Base-by-base conservation (phyloP, 2,329 filamentous ascomycete species). In the Trichoderma sp. region DNA sequence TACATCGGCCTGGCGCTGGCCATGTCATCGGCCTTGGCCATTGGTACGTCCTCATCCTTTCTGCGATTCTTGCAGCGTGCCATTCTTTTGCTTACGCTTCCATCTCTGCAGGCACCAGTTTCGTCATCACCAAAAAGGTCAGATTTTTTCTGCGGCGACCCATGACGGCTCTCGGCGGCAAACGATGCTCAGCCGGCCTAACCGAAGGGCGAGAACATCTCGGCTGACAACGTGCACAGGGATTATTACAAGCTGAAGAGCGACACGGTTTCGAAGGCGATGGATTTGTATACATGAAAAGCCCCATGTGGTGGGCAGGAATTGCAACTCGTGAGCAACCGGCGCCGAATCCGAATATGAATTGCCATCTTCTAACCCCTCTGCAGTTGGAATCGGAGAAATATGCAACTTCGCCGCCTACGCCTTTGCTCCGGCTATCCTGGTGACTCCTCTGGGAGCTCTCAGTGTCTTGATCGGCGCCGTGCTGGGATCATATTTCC, bases 101-200 rank as follows among this genome's bases (percentile, higher is more conserved):
- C 13, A 11, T 35, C 27, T 70, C 53, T 70, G 56, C 75, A 96
- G 93, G 94, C 77, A 94, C 93, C 63, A 97, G 94, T 87, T 99
- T 99, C 81, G 95, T 99, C 74, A 97, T 99, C 77, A 99, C 96
- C 59, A 99, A 99, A 84, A 98, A 97, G 88, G 92, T 96, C 83
- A 80, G 63, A 77, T 29, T 16, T 49, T 24, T 37, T 37, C 66
- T 29, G 4, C 33, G 24, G 43, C 40, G n/a, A 4, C 60, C 47
- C 40, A 60, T 21, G 31, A 47, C 55, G 24, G 55, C 13, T 57
- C 56, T 13, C 29, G 37, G 33, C 31, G 14, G 8, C 58, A 31
- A n/a, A 24, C 58, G 13, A 33, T 16, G 5, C 47, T 37, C 68
- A 13, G 52, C 69, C 21, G 70, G 14, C n/a, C n/a, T 8, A 66